Evolutionary conservation across 2,329 filamentous ascomycete genomes (phyloP).

Genomic region (Penicillium sp.): DNA sequence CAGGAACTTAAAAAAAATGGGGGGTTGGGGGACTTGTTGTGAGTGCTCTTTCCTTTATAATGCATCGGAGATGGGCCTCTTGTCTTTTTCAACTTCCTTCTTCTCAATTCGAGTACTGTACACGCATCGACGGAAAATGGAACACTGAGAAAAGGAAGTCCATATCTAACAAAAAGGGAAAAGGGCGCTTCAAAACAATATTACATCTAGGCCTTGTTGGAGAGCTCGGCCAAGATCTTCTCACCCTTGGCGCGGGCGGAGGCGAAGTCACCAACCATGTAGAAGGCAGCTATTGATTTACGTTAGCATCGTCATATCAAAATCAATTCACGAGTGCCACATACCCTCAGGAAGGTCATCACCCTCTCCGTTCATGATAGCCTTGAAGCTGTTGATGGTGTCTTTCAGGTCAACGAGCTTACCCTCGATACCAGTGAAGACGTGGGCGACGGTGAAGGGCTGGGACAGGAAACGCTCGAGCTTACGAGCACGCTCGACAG

Average conservation of each 20-base stretch:
- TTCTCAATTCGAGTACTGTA: constrained; percentile 48
- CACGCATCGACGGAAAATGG: constrained; percentile 46
- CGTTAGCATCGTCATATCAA: constrained; percentile 14
- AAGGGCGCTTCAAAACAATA: constrained; percentile 47
- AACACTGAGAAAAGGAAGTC: constrained; percentile 40
- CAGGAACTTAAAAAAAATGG: constrained; percentile 28
- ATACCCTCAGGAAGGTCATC: constrained; percentile 92
- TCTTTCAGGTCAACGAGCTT: constrained; percentile 98
- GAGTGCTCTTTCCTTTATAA: constrained; percentile 26
- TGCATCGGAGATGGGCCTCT: constrained; percentile 19
- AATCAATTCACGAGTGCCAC: constrained; percentile 26
- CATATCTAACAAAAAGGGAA: constrained; percentile 36
- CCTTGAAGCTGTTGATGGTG: constrained; percentile 97
- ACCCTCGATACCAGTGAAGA: constrained; percentile 83
- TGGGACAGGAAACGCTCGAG: constrained; percentile 99
- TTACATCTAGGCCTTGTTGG: constrained; percentile 59
- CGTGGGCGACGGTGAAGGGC: constrained; percentile 89
- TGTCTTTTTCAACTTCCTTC: constrained; percentile 34
- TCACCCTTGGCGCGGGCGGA: constrained; percentile 95
- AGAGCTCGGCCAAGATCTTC: constrained; percentile 98
- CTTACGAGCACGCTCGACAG: constrained; percentile 99
- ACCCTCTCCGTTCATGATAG: constrained; percentile 92
- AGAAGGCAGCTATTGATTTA: constrained; percentile 68
- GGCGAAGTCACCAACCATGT: constrained; percentile 98
- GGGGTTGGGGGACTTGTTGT: constrained; percentile 14